A percentile compares a stretch with the other conserved stretches of the same genome.
Evolutionary conservation across 495 filamentous ascomycete species (phyloP).

Genomic region (Oidiodendron maius): DNA sequence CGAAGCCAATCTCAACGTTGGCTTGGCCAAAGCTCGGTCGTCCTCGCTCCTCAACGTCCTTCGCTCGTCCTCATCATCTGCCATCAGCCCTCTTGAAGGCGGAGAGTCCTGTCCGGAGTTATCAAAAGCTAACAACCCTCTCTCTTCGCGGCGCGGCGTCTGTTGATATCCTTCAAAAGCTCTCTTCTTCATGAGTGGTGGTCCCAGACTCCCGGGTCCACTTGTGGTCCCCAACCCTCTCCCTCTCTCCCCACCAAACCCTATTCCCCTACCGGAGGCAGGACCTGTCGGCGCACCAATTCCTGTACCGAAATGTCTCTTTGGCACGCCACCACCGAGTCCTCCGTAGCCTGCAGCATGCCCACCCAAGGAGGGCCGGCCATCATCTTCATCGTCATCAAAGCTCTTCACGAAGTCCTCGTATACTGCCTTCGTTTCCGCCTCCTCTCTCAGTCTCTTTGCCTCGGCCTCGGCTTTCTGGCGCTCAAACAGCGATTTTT

Average conservation of each 20-base stretch:
- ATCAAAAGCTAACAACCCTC: slow-evolving; percentile 46
- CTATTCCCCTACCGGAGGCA: slow-evolving; percentile 19
- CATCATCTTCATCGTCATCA: slow-evolving; percentile 58
- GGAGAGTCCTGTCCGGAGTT: slow-evolving; percentile 35
- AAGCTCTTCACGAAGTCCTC: slow-evolving; percentile 90
- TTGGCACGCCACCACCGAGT: slow-evolving; percentile 21
- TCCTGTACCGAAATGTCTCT: slow-evolving; percentile 44
- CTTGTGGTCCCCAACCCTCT: slow-evolving; percentile 38
- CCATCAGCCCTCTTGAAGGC: slow-evolving; percentile 37
- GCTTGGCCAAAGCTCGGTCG: slow-evolving; percentile 73
- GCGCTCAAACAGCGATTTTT: slow-evolving; percentile 88
- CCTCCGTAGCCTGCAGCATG: background rate
- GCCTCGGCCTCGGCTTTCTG: slow-evolving; percentile 92
- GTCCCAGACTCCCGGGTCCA: slow-evolving; percentile 73
- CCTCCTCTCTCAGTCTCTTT: slow-evolving; percentile 79
- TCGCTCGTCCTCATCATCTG: slow-evolving; percentile 48
- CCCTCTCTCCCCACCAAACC: slow-evolving; percentile 20
- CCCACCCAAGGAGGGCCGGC: background rate
- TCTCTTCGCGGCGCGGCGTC: slow-evolving; percentile 20
- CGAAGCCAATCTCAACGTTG: slow-evolving; percentile 70
- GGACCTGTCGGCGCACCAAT: slow-evolving; percentile 17
- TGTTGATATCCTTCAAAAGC: slow-evolving; percentile 37
- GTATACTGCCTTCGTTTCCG: slow-evolving; percentile 84
- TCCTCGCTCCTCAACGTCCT: slow-evolving; percentile 3
- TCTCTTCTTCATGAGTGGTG: slow-evolving; percentile 47